These are phyloP conservation scores for Phoma sp. DNA, from an alignment of 2,329 filamentous ascomycete genomes.

Conservation along the genomic window DNA sequence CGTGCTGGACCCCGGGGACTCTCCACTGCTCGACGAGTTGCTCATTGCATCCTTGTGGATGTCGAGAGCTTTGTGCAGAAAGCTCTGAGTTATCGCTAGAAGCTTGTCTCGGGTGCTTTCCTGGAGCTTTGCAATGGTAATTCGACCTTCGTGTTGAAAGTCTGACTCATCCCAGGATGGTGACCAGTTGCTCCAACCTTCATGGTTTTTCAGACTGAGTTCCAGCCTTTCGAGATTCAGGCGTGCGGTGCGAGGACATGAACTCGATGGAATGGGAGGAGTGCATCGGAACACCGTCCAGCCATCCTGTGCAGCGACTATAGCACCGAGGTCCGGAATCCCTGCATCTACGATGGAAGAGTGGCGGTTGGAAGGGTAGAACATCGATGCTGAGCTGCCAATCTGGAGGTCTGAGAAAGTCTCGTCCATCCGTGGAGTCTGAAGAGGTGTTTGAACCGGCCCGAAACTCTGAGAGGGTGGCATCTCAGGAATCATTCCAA, in stretches of 20 bases:
- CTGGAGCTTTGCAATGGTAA: conserved; percentile 57
- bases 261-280: conserved; percentile 54
- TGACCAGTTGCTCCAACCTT: conserved; percentile 59
- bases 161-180: conserved; percentile 58
- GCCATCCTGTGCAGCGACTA: conserved; percentile 58
- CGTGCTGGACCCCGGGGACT: conserved; percentile 56
- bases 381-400: conserved; percentile 50
- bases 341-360: conserved; percentile 47
- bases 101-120: conserved; percentile 69
- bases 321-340: conserved; percentile 53
- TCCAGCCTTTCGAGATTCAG: conserved; percentile 59
- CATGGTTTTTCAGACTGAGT: conserved; percentile 58
- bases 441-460: conserved; percentile 53
- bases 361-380: conserved; percentile 49
- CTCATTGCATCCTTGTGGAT: conserved; percentile 64
- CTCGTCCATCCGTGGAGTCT: conserved; percentile 55
- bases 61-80: conserved; percentile 72
- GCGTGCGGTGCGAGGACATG: conserved; percentile 58
- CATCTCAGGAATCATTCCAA: conserved; percentile 55
- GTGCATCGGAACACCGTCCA: conserved; percentile 62
- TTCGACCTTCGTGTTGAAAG: conserved; percentile 53
- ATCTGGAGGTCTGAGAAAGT: conserved; percentile 56
- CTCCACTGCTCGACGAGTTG: conserved; percentile 49
- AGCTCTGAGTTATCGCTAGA: conserved; percentile 73
- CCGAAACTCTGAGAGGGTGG: conserved; percentile 45